Conservation (phyloP, 352 stramenopile genomes). For the Globisporangium solare region DNA sequence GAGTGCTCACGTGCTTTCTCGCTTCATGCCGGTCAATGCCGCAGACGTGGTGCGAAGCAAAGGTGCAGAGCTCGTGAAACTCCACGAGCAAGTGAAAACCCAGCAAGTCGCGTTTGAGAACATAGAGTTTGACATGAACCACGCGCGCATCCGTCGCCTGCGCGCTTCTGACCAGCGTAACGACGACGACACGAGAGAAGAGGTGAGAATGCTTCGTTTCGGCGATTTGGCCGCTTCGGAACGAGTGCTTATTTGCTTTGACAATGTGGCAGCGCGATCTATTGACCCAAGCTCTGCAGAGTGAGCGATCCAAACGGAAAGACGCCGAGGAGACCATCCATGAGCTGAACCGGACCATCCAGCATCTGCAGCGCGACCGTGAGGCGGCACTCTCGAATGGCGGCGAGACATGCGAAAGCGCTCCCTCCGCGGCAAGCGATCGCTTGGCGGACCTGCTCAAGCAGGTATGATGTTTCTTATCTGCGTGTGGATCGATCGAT, state of each 20-base stretch:
- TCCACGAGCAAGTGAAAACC: slow-evolving; percentile 47
- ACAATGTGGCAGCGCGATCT: slow-evolving; percentile 13
- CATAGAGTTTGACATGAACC: slow-evolving; percentile 38
- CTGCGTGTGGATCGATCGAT: neutral
- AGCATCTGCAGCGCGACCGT: slow-evolving; percentile 3
- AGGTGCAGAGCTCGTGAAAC: slow-evolving; percentile 33
- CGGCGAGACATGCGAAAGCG: neutral
- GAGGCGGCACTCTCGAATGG: neutral
- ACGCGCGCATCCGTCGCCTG: neutral
- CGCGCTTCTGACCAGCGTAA: neutral
- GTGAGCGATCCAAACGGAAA: slow-evolving; percentile 10
- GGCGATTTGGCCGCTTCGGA: neutral
- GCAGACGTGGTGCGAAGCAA: slow-evolving; percentile 36
- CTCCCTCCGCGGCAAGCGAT: neutral
- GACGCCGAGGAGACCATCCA: slow-evolving; percentile 10
- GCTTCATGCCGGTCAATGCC: neutral
- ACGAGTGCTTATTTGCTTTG: neutral
- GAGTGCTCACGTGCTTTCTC: too few species aligned
- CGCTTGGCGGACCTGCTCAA: neutral
- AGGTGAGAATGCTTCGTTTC: slow-evolving; percentile 21
- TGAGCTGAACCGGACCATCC: slow-evolving; percentile 7
- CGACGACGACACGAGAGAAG: slow-evolving; percentile 22
- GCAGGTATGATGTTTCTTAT: neutral
- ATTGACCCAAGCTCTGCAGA: slow-evolving; percentile 14
- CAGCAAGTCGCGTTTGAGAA: slow-evolving; percentile 62